A percentile compares a stretch with the other conserved stretches of the same genome.
These are phyloP conservation scores for Lentinula lateritia DNA, from an alignment of 768 basidiomycete genomes.

Conservation along the genomic window DNA sequence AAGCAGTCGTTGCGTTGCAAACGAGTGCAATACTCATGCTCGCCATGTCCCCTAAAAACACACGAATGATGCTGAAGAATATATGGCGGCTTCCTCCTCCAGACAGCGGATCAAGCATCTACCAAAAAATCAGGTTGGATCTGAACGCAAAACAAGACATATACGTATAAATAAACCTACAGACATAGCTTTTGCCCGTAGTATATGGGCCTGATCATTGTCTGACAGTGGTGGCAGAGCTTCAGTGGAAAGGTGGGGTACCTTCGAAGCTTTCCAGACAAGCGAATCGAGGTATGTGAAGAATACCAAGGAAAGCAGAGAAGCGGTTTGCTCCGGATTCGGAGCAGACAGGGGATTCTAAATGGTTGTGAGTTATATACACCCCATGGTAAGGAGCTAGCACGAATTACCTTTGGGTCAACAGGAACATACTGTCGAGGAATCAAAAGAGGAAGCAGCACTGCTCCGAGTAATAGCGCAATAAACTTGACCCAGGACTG, in stretches of 20 bases:
- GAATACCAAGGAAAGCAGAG: slow-evolving; percentile 24
- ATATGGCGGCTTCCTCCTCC: neutral
- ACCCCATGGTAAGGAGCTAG: neutral
- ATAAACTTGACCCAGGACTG: slow-evolving; percentile 19
- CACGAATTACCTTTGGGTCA: slow-evolving; percentile 31
- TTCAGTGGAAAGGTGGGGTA: slow-evolving; percentile 15
- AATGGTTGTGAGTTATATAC: neutral
- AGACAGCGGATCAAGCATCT: slow-evolving; percentile 15
- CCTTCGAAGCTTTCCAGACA: slow-evolving; percentile 13
- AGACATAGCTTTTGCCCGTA: neutral
- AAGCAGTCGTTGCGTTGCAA: neutral
- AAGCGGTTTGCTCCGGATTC: slow-evolving; percentile 31
- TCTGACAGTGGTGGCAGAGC: slow-evolving; percentile 29
- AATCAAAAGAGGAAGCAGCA: slow-evolving; percentile 45
- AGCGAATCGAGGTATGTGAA: slow-evolving; percentile 28
- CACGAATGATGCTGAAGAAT: neutral
- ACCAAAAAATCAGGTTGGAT: neutral
- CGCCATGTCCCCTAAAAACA: neutral
- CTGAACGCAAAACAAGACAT: slow-evolving; percentile 1
- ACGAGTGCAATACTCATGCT: neutral
- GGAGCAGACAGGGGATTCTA: neutral
- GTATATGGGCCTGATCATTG: slow-evolving; percentile 1
- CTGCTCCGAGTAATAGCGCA: slow-evolving; percentile 32
- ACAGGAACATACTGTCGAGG: slow-evolving; percentile 47
- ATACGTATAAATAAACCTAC: neutral